Percentiles rank a stretch among this genome's conserved stretches.
Conservation (phyloP, 306 rosid species). For the Inga leiocalycina region DNA sequence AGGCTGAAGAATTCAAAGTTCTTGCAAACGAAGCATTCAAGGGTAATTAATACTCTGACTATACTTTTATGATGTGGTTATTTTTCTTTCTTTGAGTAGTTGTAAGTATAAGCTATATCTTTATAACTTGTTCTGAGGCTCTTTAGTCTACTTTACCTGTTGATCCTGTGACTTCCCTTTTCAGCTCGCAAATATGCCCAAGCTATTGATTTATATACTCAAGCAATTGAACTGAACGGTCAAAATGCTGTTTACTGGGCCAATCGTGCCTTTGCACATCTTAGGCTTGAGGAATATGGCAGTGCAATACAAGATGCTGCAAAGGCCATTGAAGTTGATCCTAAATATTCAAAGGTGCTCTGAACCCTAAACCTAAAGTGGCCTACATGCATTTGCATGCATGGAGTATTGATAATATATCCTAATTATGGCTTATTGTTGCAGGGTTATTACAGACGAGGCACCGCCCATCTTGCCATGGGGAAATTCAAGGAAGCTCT, state of each 20-base stretch:
- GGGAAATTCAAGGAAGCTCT: conserved; percentile 97
- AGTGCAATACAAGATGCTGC: conserved; percentile 97
- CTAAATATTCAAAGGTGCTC: conserved; percentile 87
- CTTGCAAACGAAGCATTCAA: conserved; percentile 86
- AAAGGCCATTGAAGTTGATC: conserved; percentile 84
- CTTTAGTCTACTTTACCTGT: conserved; percentile 6
- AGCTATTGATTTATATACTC: conserved; percentile 83
- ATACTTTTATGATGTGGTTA: conserved; percentile 4
- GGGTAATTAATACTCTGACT: conserved; percentile 49
- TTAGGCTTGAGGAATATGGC: conserved; percentile 93
- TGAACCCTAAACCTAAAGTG: conserved; percentile 16
- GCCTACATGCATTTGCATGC: conserved; percentile 23
- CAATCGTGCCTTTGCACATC: conserved; percentile 95
- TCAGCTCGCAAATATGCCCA: conserved; percentile 86
- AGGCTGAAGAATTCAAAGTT: conserved; percentile 78
- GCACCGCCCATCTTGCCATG: conserved; percentile 90
- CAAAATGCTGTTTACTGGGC: conserved; percentile 92
- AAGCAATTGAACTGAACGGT: conserved; percentile 77
- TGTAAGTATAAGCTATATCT: conserved; percentile 4
- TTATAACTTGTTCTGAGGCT: conserved; percentile 1
- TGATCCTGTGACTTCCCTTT: conserved; percentile 43
- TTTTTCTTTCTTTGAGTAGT: conserved; percentile 14
- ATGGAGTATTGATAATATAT: conserved; percentile 14
- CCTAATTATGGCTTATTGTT: conserved; percentile 41
- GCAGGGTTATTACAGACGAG: conserved; percentile 97